Evolutionary conservation across 2,329 filamentous ascomycete species (phyloP).

Genomic region (Westerdykella aurantiaca): DNA sequence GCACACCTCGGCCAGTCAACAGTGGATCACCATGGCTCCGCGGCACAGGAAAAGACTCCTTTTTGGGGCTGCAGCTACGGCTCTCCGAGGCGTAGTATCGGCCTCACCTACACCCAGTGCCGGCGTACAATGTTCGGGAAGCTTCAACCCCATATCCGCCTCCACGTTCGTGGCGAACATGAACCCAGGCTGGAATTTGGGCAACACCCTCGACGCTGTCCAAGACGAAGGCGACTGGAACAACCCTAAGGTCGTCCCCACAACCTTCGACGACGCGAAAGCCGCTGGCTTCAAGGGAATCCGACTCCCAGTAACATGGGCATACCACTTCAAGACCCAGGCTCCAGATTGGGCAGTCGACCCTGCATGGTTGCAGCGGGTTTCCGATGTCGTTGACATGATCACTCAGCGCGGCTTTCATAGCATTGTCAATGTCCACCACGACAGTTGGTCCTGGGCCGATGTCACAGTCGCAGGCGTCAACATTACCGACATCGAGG

Average conservation of each 20-base stretch:
- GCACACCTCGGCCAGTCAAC: too few species aligned
- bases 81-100: constrained; percentile 9
- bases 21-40: constrained; percentile 4
- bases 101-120: not conserved
- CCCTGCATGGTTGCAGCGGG: constrained; percentile 51
- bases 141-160: constrained; percentile 45
- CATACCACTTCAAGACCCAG: constrained; percentile 49
- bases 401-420: constrained; percentile 48
- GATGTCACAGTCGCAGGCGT: constrained; percentile 45
- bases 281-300: constrained; percentile 53
- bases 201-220: constrained; percentile 55
- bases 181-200: constrained; percentile 56
- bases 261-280: constrained; percentile 50
- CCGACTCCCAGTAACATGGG: constrained; percentile 55
- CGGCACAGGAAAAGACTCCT: constrained; percentile 5
- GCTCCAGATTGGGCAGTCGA: constrained; percentile 53
- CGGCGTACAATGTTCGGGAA: constrained; percentile 34
- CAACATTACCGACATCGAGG: constrained; percentile 50
- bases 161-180: constrained; percentile 44
- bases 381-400: constrained; percentile 54
- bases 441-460: constrained; percentile 56
- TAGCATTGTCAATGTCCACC: constrained; percentile 54
- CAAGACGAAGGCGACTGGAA: constrained; percentile 54
- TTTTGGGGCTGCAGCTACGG: constrained; percentile 4
- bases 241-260: constrained; percentile 47